Percentiles rank a stretch among this genome's conserved stretches.
Evolutionary conservation across 305 asterid species (phyloP).

Genomic region (Galium porrigens): DNA sequence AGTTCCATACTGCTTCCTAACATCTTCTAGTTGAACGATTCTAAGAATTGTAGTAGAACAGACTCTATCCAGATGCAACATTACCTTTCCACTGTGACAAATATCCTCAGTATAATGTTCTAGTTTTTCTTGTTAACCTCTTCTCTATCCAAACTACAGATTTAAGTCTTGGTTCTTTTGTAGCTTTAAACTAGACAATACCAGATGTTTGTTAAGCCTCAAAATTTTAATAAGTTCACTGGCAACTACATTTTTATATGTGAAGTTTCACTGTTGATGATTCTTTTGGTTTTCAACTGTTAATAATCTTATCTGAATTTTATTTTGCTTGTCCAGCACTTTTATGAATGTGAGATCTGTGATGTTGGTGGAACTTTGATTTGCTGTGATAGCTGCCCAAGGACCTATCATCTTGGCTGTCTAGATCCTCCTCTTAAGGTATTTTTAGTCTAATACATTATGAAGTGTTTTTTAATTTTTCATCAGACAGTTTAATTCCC

Average conservation of each 20-base stretch:
- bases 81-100: not conserved
- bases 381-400: slow-evolving; percentile 46
- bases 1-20: slow-evolving; percentile 18
- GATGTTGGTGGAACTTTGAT: slow-evolving; percentile 56
- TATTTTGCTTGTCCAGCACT: slow-evolving; percentile 44
- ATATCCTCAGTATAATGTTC: not conserved
- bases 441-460: slow-evolving; percentile 12
- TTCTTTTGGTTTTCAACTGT: slow-evolving; percentile 17
- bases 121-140: not conserved
- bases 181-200: not conserved
- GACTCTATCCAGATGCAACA: not conserved
- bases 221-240: slow-evolving; percentile 8
- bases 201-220: not conserved
- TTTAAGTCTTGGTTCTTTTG: not conserved
- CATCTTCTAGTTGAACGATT: slow-evolving; percentile 9
- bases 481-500: not conserved
- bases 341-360: slow-evolving; percentile 68
- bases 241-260: slow-evolving; percentile 8
- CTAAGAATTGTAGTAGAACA: slow-evolving; percentile 4
- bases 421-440: slow-evolving; percentile 61
- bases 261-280: slow-evolving; percentile 17
- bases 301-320: slow-evolving; percentile 15
- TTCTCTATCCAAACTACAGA: not conserved
- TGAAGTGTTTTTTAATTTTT: not conserved
- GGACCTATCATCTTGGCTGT: slow-evolving; percentile 46